Percentiles rank a stretch among this genome's conserved stretches.
phyloP scores from a whole-genome alignment of 1,139 yeast genomes.

The Entelexis paramagnoliae region DNA sequence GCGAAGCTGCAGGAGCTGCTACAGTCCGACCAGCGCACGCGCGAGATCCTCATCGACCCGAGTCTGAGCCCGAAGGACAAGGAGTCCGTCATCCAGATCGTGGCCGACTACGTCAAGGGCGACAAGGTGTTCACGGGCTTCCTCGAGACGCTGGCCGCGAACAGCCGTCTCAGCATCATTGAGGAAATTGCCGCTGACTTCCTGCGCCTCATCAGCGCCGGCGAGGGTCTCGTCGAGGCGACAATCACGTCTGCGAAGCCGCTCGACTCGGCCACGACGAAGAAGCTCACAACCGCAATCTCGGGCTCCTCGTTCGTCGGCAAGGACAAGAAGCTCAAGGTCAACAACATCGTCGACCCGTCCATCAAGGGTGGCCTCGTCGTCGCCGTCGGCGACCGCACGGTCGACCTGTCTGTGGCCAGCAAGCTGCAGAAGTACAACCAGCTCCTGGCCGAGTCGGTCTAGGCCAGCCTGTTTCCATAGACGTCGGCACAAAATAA shows the following conservation, averaged over 20 bases:
- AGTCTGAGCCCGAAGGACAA: constrained; percentile 71
- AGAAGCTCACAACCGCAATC: constrained; percentile 71
- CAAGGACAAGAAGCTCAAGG: constrained; percentile 71
- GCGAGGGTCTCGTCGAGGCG: constrained; percentile 88
- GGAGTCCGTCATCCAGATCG: constrained; percentile 52
- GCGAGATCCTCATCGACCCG: constrained; percentile 63
- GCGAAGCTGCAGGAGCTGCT: constrained; percentile 48
- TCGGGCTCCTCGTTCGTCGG: constrained; percentile 74
- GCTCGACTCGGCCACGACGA: constrained; percentile 70
- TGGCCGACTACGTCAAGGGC: constrained; percentile 45
- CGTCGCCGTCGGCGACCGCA: constrained; percentile 93
- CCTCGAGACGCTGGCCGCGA: constrained; percentile 77
- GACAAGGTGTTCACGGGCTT: constrained; percentile 75
- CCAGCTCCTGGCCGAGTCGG: constrained; percentile 48
- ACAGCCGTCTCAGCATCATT: constrained; percentile 79
- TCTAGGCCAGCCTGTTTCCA: constrained; percentile 12
- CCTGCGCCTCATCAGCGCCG: constrained; percentile 70
- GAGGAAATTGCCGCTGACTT: constrained; percentile 60
- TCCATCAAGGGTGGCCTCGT: constrained; percentile 92
- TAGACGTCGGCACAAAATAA: too few relatives aligned
- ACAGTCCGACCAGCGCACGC: constrained; percentile 53
- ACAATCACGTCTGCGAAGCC: constrained; percentile 79
- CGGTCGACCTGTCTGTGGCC: constrained; percentile 85
- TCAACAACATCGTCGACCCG: constrained; percentile 73
- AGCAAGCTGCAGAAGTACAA: constrained; percentile 80